Percentiles rank a stretch among this genome's conserved stretches.
phyloP scores from a whole-genome alignment of 306 rosid species.

The Ammopiptanthus mongolicus region DNA sequence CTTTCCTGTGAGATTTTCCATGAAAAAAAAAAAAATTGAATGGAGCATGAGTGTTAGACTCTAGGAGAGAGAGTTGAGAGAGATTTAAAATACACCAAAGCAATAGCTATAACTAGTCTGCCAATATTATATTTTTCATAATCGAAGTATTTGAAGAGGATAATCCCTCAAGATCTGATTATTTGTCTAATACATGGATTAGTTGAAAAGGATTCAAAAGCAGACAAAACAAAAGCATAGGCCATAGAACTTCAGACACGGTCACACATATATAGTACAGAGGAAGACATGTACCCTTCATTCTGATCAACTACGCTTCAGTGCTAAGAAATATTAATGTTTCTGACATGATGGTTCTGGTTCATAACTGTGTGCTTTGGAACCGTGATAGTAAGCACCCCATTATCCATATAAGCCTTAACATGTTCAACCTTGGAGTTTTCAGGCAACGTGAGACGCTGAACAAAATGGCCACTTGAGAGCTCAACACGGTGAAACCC shows the following conservation, averaged over 20 bases:
- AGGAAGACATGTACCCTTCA: not conserved
- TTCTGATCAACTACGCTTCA: not conserved
- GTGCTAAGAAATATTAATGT: slow-evolving; percentile 20
- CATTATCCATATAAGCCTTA: slow-evolving; percentile 39
- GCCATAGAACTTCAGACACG: not conserved
- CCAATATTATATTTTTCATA: not conserved
- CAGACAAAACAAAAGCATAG: not conserved
- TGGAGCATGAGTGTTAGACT: no score
- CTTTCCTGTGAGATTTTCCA: no score
- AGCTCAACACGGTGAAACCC: slow-evolving; percentile 31
- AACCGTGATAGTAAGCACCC: slow-evolving; percentile 42
- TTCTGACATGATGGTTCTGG: slow-evolving; percentile 8
- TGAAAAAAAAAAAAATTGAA: no score
- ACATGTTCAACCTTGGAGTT: slow-evolving; percentile 27
- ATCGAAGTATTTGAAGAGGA: not conserved
- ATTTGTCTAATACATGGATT: not conserved
- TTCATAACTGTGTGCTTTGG: slow-evolving; percentile 33
- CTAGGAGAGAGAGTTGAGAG: no score
- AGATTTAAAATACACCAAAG: not conserved
- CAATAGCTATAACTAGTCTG: not conserved
- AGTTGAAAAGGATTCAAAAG: not conserved
- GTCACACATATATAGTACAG: not conserved
- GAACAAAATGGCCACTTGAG: slow-evolving; percentile 28
- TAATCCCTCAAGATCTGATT: not conserved
- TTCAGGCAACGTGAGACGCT: slow-evolving; percentile 44